These are phyloP conservation scores for Penicillium hordei DNA, from an alignment of 2,329 filamentous ascomycete species.

Conservation along the genomic window DNA sequence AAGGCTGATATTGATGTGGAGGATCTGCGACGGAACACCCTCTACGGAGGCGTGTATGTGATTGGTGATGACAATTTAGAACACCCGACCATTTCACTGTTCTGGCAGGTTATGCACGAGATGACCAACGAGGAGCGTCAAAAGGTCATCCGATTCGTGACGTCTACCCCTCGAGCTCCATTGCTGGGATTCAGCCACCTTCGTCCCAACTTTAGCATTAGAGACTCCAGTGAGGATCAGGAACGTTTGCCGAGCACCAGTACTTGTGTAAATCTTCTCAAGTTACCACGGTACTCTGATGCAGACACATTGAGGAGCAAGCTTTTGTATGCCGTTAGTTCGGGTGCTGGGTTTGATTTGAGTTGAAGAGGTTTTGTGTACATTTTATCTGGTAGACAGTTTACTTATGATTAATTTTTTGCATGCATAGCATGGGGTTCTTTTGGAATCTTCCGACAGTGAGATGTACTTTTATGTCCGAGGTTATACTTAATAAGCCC, in stretches of 20 bases:
- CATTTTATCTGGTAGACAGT: conserved; percentile 4
- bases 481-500: conserved; percentile 15
- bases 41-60: conserved; percentile 82
- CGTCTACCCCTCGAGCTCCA: conserved; percentile 85
- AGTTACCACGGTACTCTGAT: conserved; percentile 77
- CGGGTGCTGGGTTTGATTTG: conserved; percentile 89
- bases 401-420: not conserved
- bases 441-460: not conserved
- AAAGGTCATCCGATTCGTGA: conserved; percentile 93
- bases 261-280: conserved; percentile 92
- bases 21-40: conserved; percentile 79
- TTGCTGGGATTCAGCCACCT: conserved; percentile 85
- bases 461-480: not conserved
- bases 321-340: conserved; percentile 83
- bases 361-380: conserved; percentile 27
- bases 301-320: conserved; percentile 70
- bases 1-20: conserved; percentile 80
- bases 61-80: conserved; percentile 87
- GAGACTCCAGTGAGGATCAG: conserved; percentile 76
- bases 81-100: conserved; percentile 79
- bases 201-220: conserved; percentile 82
- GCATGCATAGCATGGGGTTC: conserved; percentile 33
- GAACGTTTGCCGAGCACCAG: conserved; percentile 84
- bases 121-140: conserved; percentile 75
- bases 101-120: conserved; percentile 84